Evolutionary conservation across 2,329 filamentous ascomycete species (phyloP), one percentile per base, ranked within the genome.

Genomic region (Juglanconis sp.): DNA sequence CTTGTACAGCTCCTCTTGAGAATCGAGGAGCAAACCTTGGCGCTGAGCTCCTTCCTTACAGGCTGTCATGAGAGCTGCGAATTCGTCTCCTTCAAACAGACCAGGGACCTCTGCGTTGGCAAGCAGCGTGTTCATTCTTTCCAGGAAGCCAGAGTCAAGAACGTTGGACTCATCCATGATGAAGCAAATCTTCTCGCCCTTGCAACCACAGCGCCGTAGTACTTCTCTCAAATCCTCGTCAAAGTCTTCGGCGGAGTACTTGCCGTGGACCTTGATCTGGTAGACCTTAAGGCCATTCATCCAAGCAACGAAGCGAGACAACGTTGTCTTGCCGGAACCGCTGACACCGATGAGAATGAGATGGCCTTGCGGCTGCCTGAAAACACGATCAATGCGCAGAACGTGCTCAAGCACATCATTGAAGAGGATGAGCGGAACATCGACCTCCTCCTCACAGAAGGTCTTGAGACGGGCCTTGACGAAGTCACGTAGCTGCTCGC

Each of bases 121-220:
- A 63, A 99, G 87, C 54, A 99, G 79, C 0, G 95, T 99, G 73
- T 99, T 99, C 95, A 99, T 99, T 69, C 96, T 89, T 75, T 99
- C 95, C 58, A 99, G 77, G 87, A 99, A 99, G 57, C 95, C 95
- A 48, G 95, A 99, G 74, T 99, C 95, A 34, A 99, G 84, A 40
- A 99, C 95, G 69, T 99, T 99, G 9, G 94, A 90, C 78, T 99
- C 95, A 72, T 99, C 95, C 93, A 99, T 98, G 79, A 99, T 97
- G 81, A 99, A 99, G 78, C 96, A 99, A 53, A 99, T 96, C 81
- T 98, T 98, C 74, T 99, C 95, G 40, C 95, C 95, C 80, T 97
- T 97, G 80, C 94, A 98, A 64, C 95, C 95, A 68, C 92, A 96
- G 60, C 95, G 87, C 50, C 95, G 89, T 46, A 99, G 85, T 8